Percentiles rank a stretch among this genome's conserved stretches.
Evolutionary conservation across 441 rosid genomes (phyloP).

Genomic region (Mallotus japonicus): DNA sequence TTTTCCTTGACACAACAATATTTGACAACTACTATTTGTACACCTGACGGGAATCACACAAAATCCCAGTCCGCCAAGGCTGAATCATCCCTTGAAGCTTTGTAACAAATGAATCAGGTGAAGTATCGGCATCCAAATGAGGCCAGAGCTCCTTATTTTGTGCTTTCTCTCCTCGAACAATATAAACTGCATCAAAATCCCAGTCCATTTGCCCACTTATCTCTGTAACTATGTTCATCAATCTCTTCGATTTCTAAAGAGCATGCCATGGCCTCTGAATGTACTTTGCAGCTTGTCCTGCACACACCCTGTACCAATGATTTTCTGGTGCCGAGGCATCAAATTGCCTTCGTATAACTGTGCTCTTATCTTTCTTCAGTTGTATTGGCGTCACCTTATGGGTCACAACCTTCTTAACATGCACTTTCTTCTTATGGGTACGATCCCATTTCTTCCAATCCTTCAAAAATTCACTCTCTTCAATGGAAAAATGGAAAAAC

Average conservation of each 20-base stretch:
- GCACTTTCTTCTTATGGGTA: conserved; percentile 62
- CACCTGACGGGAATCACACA: conserved; percentile 90
- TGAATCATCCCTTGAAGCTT: conserved; percentile 62
- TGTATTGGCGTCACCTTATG: conserved; percentile 67
- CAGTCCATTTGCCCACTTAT: conserved; percentile 93
- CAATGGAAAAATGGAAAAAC: too few species aligned
- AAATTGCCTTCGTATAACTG: conserved; percentile 82
- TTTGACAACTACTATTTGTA: conserved; percentile 96
- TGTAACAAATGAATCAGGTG: conserved; percentile 65
- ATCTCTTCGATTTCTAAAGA: conserved; percentile 89
- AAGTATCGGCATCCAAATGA: conserved; percentile 75
- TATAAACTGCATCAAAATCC: conserved; percentile 92
- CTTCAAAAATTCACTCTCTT: conserved; percentile 63
- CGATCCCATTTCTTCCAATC: conserved; percentile 86
- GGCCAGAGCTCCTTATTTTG: conserved; percentile 88
- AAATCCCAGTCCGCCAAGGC: conserved; percentile 77
- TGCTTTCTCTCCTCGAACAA: conserved; percentile 90
- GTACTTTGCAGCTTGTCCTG: conserved; percentile 76
- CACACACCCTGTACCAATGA: conserved; percentile 95
- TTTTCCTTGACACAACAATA: conserved; percentile 89
- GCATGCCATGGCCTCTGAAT: conserved; percentile 89
- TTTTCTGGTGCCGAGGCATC: conserved; percentile 88
- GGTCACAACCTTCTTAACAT: conserved; percentile 60
- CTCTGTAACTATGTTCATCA: conserved; percentile 86
- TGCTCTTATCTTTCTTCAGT: conserved; percentile 69